These are phyloP conservation scores for Botrytis paeoniae DNA, from an alignment of 2,329 filamentous ascomycete species.

Conservation along the genomic window DNA sequence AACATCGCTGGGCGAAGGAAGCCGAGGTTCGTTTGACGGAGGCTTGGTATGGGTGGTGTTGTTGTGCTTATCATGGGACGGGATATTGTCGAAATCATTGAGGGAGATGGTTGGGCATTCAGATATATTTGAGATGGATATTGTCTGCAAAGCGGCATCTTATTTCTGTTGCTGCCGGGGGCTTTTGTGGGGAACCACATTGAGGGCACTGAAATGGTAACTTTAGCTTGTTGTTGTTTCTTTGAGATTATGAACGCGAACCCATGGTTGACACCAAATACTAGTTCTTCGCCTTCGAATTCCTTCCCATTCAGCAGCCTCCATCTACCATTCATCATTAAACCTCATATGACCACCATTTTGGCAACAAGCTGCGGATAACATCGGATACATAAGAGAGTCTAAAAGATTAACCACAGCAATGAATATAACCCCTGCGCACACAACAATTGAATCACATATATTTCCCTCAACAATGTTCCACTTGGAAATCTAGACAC, in stretches of 20 bases:
- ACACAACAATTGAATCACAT: neutral
- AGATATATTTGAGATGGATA: neutral
- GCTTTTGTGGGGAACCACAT: too few relatives aligned
- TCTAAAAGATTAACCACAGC: neutral
- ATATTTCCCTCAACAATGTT: neutral
- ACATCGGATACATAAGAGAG: neutral
- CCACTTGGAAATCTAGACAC: neutral
- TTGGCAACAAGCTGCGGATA: neutral
- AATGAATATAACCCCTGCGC: neutral
- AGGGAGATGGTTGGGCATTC: neutral
- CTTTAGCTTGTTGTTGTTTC: neutral
- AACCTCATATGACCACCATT: neutral
- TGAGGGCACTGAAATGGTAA: neutral
- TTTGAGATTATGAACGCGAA: neutral
- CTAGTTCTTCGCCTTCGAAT: neutral
- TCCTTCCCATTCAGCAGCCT: too few relatives aligned
- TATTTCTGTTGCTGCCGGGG: neutral
- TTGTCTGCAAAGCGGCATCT: neutral
- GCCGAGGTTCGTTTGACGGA: neutral
- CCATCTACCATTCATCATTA: neutral
- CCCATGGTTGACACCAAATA: neutral
- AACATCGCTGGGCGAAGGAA: neutral
- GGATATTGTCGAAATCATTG: neutral
- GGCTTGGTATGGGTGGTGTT: neutral
- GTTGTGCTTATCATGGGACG: neutral